Percentiles rank a stretch among this genome's conserved stretches.
phyloP scores from a whole-genome alignment of 1,139 yeast genomes.

The Protomyces pachydermus region DNA sequence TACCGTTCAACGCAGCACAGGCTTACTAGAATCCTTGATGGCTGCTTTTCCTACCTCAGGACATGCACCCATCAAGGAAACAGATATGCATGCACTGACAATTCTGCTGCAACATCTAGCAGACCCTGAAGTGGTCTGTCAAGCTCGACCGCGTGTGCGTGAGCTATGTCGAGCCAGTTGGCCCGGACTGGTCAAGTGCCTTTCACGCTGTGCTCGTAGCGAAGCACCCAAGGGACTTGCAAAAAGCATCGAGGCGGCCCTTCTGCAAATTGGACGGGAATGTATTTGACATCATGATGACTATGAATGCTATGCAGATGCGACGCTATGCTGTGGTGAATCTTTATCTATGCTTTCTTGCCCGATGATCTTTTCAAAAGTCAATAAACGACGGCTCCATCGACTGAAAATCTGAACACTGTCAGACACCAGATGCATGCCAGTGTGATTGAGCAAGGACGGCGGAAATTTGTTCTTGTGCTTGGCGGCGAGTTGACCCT shows the following conservation, averaged over 20 bases:
- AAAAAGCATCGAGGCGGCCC: background rate
- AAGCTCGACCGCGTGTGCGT: background rate
- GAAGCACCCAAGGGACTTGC: background rate
- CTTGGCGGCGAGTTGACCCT: constrained; percentile 43
- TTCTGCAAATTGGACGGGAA: background rate
- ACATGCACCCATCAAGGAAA: background rate
- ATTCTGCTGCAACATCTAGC: background rate
- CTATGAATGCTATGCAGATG: background rate
- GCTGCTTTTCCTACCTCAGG: background rate
- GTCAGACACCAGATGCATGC: constrained; percentile 63
- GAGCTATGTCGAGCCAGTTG: background rate
- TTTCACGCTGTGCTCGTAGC: background rate
- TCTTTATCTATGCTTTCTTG: too few species aligned
- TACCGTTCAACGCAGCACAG: constrained; percentile 2
- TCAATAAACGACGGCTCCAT: constrained; percentile 39
- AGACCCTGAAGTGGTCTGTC: background rate
- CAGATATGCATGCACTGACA: background rate
- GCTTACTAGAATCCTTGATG: background rate
- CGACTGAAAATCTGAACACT: constrained; percentile 84
- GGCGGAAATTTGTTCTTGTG: constrained; percentile 8
- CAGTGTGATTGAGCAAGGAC: constrained; percentile 50
- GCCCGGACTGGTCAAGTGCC: background rate
- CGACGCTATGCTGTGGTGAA: background rate
- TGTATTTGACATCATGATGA: background rate
- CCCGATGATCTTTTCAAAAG: constrained; percentile 2